Conservation (phyloP, 805 yeast genomes). For the Suhomyces canberraensis region DNA sequence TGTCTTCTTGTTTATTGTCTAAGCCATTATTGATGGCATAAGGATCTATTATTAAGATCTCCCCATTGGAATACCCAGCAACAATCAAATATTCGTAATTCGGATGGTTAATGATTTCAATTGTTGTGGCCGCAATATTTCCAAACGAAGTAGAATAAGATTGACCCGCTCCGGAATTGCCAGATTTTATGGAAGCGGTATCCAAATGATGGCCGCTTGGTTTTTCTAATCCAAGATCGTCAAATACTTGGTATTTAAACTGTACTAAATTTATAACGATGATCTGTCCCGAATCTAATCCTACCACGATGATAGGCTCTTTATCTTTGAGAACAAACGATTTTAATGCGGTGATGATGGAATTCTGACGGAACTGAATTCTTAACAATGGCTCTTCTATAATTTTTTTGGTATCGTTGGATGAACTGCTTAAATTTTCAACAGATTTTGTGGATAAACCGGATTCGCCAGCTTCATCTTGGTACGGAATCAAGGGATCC, state of each 20-base stretch:
- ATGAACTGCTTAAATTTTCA: slow-evolving; percentile 2
- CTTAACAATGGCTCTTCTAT: slow-evolving; percentile 47
- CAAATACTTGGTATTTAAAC: slow-evolving; percentile 42
- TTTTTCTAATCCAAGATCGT: slow-evolving; percentile 38
- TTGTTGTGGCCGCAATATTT: slow-evolving; percentile 18
- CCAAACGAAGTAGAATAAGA: slow-evolving; percentile 6
- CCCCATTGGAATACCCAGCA: slow-evolving; percentile 67
- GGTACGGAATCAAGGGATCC: slow-evolving; percentile 19
- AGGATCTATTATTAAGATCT: slow-evolving; percentile 48
- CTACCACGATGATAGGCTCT: slow-evolving; percentile 53
- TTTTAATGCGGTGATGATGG: slow-evolving; percentile 40
- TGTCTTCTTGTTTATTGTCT: slow-evolving; percentile 1
- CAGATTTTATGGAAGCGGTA: slow-evolving; percentile 7
- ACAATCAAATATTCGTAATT: slow-evolving; percentile 45
- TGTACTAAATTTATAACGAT: slow-evolving; percentile 55
- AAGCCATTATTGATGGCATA: slow-evolving; percentile 13
- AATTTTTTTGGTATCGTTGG: slow-evolving; percentile 22
- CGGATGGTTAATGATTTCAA: slow-evolving; percentile 25
- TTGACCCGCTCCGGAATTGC: slow-evolving; percentile 15
- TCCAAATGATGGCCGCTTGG: slow-evolving; percentile 1
- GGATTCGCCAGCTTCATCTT: slow-evolving; percentile 9
- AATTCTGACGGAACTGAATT: slow-evolving; percentile 31
- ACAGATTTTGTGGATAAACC: background rate
- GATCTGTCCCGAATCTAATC: slow-evolving; percentile 66
- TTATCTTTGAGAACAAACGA: slow-evolving; percentile 23